These are phyloP conservation scores for Hansenula sp. DNA, from an alignment of 1,139 yeast species.

Conservation along the genomic window DNA sequence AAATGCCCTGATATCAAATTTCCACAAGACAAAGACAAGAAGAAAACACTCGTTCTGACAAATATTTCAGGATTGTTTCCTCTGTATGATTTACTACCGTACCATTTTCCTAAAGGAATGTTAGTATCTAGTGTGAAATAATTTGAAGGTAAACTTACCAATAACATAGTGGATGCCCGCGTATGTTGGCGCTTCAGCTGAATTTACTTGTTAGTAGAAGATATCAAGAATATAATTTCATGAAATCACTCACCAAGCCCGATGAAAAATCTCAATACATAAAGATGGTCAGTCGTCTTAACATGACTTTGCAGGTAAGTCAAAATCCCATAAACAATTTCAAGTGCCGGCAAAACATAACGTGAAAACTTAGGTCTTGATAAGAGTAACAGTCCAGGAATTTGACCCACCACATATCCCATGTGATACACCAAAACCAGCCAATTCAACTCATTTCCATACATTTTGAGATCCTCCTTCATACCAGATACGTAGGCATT, in stretches of 20 bases:
- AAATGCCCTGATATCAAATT: constrained; percentile 44
- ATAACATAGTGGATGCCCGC: constrained; percentile 47
- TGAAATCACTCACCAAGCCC: too few relatives aligned
- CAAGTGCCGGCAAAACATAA: constrained; percentile 47
- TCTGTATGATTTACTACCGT: constrained; percentile 2
- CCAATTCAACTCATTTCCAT: constrained; percentile 54
- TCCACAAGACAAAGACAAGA: constrained; percentile 39
- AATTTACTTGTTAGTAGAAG: too few relatives aligned
- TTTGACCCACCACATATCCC: constrained; percentile 50
- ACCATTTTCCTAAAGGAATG: constrained; percentile 10
- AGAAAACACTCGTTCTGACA: constrained; percentile 5
- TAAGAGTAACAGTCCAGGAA: constrained; percentile 47
- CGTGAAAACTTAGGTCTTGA: constrained; percentile 41
- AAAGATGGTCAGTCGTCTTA: constrained; percentile 36
- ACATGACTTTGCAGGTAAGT: constrained; percentile 45
- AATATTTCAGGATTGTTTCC: constrained; percentile 6
- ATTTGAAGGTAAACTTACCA: too few relatives aligned
- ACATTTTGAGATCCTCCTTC: constrained; percentile 51
- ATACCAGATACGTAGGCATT: constrained; percentile 65
- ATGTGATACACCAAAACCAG: constrained; percentile 49
- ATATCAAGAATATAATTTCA: too few relatives aligned
- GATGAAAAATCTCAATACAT: constrained; percentile 45
- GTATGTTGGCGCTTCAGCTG: constrained; percentile 49
- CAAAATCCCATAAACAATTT: constrained; percentile 48
- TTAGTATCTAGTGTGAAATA: too few relatives aligned